Evolutionary conservation across 768 basidiomycete species (phyloP).

Genomic region (Gymnopilus junonius): DNA sequence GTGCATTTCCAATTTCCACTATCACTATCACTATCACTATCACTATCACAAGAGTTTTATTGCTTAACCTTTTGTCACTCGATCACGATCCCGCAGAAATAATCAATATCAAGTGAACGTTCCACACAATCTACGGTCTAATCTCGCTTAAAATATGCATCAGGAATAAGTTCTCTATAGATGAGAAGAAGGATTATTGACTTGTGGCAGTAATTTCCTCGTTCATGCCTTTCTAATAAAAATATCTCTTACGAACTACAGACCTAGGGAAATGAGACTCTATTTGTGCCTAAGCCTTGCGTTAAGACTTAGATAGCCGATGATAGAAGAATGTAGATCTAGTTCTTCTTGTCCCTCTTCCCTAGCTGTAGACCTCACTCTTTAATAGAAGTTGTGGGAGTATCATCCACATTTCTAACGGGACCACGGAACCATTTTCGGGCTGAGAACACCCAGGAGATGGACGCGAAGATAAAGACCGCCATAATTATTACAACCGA

Average conservation of each 20-base stretch:
- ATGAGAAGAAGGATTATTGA: neutral
- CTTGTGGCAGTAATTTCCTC: neutral
- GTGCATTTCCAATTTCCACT: neutral
- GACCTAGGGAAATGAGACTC: neutral
- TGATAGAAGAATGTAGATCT: neutral
- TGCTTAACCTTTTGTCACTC: neutral
- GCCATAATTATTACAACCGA: conserved; percentile 66
- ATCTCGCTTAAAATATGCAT: neutral
- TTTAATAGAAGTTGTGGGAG: conserved; percentile 4
- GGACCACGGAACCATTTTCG: conserved; percentile 76
- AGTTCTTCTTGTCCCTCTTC: neutral
- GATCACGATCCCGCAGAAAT: neutral
- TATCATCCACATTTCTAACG: conserved; percentile 50
- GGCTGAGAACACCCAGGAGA: conserved; percentile 70
- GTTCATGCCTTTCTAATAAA: neutral
- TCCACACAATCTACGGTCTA: neutral
- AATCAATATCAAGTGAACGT: neutral
- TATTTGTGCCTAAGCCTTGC: neutral
- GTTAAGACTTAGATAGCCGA: neutral
- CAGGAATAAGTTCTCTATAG: neutral
- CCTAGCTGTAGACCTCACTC: neutral
- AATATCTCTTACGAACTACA: neutral
- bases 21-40: too few species aligned
- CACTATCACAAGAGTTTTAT: neutral
- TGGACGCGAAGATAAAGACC: conserved; percentile 66